phyloP scores from a whole-genome alignment of 768 basidiomycete genomes.

The Clathrus columnatus region DNA sequence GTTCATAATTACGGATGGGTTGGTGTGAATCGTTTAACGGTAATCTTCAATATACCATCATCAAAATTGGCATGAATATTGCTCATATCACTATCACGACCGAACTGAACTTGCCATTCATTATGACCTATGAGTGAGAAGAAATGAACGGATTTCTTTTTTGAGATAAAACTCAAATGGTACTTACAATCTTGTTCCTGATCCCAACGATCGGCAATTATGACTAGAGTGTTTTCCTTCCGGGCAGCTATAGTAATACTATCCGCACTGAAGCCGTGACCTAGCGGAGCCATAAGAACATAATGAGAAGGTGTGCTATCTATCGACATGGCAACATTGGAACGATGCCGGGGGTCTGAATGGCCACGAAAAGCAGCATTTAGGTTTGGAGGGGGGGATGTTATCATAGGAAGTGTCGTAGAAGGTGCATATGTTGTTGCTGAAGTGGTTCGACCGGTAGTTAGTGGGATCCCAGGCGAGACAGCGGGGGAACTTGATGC shows the following conservation, averaged over 20 bases:
- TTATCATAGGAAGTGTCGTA: constrained; percentile 2
- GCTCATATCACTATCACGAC: constrained; percentile 19
- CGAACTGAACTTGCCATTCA: constrained; percentile 20
- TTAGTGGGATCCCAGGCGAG: not conserved
- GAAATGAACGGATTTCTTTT: not conserved
- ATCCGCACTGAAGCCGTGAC: constrained; percentile 18
- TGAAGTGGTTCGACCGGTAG: not conserved
- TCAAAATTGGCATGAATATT: constrained; percentile 16
- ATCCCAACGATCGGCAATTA: constrained; percentile 21
- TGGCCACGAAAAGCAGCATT: constrained; percentile 4
- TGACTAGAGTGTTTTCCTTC: constrained; percentile 17
- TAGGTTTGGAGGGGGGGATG: not conserved
- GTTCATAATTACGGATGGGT: not conserved
- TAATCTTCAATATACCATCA: constrained; percentile 17
- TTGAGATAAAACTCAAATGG: not conserved
- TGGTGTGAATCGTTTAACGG: constrained; percentile 13
- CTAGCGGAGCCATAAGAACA: constrained; percentile 17
- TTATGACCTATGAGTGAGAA: constrained; percentile 18
- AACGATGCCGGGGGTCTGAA: not conserved
- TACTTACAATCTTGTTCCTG: constrained; percentile 19
- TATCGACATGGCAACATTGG: constrained; percentile 17
- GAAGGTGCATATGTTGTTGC: not conserved
- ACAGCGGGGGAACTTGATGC: not conserved
- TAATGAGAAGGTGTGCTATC: constrained; percentile 16
- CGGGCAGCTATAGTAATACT: constrained; percentile 20